Conservation (phyloP, 768 basidiomycete species). For the Rossbeevera mucosa region DNA sequence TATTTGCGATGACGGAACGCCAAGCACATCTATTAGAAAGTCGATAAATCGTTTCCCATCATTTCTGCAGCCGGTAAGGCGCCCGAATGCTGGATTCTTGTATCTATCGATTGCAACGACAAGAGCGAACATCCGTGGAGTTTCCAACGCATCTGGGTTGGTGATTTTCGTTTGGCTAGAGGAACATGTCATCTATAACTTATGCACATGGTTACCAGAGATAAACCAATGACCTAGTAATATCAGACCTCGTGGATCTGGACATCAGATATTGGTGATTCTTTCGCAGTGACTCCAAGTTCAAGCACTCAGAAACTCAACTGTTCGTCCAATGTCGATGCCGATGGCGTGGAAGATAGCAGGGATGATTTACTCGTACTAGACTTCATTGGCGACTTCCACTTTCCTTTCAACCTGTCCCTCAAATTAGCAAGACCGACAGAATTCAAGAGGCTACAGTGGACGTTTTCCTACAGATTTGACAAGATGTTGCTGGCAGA, state of each 20-base stretch:
- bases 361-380: not conserved
- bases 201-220: not conserved
- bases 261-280: not conserved
- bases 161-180: not conserved
- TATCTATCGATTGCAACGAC: constrained; percentile 16
- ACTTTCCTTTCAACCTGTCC: constrained; percentile 1
- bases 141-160: not conserved
- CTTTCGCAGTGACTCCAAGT: not conserved
- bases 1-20: constrained; percentile 11
- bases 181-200: not conserved
- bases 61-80: constrained; percentile 17
- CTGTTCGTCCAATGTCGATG: constrained; percentile 2
- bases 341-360: not conserved
- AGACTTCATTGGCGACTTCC: not conserved
- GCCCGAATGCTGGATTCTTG: fast-evolving
- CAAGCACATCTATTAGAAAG: constrained; percentile 10
- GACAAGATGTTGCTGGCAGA: not conserved
- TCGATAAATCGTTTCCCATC: constrained; percentile 14
- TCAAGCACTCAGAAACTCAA: constrained; percentile 5
- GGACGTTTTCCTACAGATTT: constrained; percentile 5
- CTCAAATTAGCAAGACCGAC: not conserved
- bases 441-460: not conserved
- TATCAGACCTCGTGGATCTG: constrained; percentile 6
- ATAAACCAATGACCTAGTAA: constrained; percentile 5
- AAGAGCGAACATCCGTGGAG: constrained; percentile 17